Evolutionary conservation across 2,329 filamentous ascomycete species (phyloP).

Genomic region (Cyphellophora attinorum): DNA sequence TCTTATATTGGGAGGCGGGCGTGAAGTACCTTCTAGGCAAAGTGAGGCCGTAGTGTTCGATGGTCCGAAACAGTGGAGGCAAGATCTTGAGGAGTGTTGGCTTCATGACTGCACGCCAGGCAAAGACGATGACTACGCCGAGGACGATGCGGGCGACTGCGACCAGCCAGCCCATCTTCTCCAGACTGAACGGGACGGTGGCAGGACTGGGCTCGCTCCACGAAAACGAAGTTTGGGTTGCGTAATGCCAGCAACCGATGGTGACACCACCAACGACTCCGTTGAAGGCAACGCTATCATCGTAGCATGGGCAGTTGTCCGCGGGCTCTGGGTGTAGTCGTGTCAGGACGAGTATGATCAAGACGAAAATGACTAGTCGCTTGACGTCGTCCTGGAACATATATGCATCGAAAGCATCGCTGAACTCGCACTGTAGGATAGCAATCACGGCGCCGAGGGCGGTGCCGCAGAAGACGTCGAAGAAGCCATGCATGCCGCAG

Average conservation of each 20-base stretch:
- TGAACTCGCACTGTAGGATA: constrained; percentile 44
- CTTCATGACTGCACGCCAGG: constrained; percentile 87
- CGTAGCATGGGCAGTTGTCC: constrained; percentile 93
- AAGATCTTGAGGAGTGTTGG: constrained; percentile 66
- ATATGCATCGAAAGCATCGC: constrained; percentile 57
- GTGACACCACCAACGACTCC: constrained; percentile 82
- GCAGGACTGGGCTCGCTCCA: constrained; percentile 40
- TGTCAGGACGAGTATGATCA: constrained; percentile 65
- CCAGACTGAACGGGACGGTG: constrained; percentile 55
- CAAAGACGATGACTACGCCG: constrained; percentile 75
- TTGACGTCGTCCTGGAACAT: constrained; percentile 54
- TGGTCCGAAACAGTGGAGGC: constrained; percentile 76
- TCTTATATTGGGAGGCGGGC: constrained; percentile 80
- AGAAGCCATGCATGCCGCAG: constrained; percentile 97
- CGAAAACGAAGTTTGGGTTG: constrained; percentile 28
- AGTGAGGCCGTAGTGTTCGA: constrained; percentile 69
- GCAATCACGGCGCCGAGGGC: constrained; percentile 60
- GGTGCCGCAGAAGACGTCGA: constrained; percentile 78
- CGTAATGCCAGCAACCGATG: constrained; percentile 74
- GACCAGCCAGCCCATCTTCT: constrained; percentile 55
- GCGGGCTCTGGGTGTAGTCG: constrained; percentile 91
- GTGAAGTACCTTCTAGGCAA: constrained; percentile 87
- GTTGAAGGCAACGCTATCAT: constrained; percentile 88
- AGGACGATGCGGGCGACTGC: constrained; percentile 61
- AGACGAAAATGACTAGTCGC: constrained; percentile 53